Evolutionary conservation across 805 yeast genomes (phyloP), one percentile per base, ranked within the genome.

Genomic region (Ogataea thermomethanolica): DNA sequence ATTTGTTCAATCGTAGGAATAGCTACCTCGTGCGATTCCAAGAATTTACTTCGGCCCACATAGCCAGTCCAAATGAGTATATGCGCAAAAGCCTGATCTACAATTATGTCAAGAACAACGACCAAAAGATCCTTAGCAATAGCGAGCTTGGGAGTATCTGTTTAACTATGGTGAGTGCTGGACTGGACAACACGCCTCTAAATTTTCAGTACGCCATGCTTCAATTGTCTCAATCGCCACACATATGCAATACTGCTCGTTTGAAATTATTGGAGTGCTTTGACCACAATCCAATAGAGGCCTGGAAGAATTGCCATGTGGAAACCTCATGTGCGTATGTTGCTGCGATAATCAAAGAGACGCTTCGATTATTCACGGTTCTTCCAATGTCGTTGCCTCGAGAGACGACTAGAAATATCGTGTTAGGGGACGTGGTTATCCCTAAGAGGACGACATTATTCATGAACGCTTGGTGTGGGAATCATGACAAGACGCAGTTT

Each of bases 121-220:
- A 46, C 29, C 29, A 34, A 20, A 55, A 42, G 21, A 49, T 50
- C 20, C 44, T 70, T 9, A 59, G 61, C 7, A 52, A 47, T 2
- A 58, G 59, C 7, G 86, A 81, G 51, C 54, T 78, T 35, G 66
- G 67, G 32, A 76, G 85, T 32, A 69, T 81, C 5, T 83, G 90
- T 53, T 63, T 84, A 29, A 80, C 90, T 0, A 77, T 83, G 82
- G 81, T 84, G 0, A 80, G 88, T 49, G 93, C 90, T 7, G 93
- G 93, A 0, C 62, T 84, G 17, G 91, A 84, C 54, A 84, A 84
- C 46, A 74, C 81, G 0, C 81, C 88, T 0, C 65, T 82, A 24
- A 81, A 77, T 33, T 65, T 83, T 35, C 73, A 74, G 45, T 78
- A 81, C 45, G 67, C 81, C 7, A 54, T 81, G 48, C 84, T 84